Conservation (phyloP, 2,329 filamentous ascomycete species). For the Pestalotiopsis sp. region DNA sequence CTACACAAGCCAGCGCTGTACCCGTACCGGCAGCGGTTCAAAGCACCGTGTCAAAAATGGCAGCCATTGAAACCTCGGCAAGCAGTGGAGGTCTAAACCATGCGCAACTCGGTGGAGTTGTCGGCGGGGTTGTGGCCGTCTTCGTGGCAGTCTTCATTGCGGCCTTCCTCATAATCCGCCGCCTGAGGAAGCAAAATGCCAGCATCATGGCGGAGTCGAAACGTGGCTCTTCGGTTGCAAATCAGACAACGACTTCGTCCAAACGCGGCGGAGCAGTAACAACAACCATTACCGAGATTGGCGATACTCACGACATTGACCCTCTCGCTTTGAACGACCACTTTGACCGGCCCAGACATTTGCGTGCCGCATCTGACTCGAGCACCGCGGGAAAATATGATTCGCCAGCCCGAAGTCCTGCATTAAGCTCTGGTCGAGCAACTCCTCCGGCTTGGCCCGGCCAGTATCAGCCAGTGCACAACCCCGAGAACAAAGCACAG, state of each 20-base stretch:
- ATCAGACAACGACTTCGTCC: constrained; percentile 34
- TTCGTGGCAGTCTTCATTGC: constrained; percentile 49
- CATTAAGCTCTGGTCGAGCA: constrained; percentile 21
- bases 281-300: constrained; percentile 43
- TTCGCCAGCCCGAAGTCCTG: constrained; percentile 24
- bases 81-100: constrained; percentile 36
- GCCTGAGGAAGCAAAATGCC: constrained; percentile 46
- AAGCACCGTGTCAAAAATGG: constrained; percentile 43
- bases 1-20: constrained; percentile 24
- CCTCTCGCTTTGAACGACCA: constrained; percentile 30
- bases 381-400: constrained; percentile 11
- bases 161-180: constrained; percentile 52
- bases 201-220: constrained; percentile 37
- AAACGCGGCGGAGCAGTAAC: constrained; percentile 38
- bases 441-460: constrained; percentile 25
- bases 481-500: constrained; percentile 24
- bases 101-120: constrained; percentile 53
- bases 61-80: constrained; percentile 29
- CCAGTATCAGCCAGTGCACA: constrained; percentile 18
- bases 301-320: constrained; percentile 42
- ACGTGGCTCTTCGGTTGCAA: constrained; percentile 33
- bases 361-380: constrained; percentile 24
- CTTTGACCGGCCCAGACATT: constrained; percentile 17
- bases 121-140: constrained; percentile 52
- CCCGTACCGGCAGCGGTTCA: constrained; percentile 47